Evolutionary conservation across 352 stramenopile genomes (phyloP).

Genomic region (Phytophthora megakarya): DNA sequence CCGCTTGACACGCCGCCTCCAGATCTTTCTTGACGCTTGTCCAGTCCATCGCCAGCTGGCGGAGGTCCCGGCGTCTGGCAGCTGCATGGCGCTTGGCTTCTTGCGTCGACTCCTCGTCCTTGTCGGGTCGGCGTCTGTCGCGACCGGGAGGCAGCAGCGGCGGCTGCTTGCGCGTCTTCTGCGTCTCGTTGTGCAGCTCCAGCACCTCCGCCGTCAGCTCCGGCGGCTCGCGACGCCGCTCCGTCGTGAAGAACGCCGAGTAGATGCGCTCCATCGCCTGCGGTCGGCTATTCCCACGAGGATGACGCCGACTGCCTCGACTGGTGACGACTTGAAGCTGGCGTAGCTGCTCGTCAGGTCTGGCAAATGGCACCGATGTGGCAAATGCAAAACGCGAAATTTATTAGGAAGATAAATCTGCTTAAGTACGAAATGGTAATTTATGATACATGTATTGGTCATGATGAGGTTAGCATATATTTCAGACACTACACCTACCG

Average conservation of each 20-base stretch:
- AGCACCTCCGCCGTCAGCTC: constrained; percentile 67
- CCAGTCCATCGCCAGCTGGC: constrained; percentile 38
- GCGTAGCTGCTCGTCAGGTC: not conserved
- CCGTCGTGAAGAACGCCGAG: constrained; percentile 81
- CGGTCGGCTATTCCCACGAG: not conserved
- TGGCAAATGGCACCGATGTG: not conserved
- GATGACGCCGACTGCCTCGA: constrained; percentile 6
- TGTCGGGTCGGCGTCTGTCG: constrained; percentile 18
- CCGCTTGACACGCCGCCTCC: constrained; percentile 51
- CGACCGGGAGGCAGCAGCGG: not conserved
- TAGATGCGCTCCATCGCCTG: constrained; percentile 83
- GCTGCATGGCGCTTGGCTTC: constrained; percentile 37
- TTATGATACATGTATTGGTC: no score
- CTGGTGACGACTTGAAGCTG: not conserved
- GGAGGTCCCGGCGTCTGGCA: constrained; percentile 43
- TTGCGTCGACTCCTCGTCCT: constrained; percentile 17
- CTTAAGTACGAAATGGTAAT: no score
- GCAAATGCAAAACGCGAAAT: no score
- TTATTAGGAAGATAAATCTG: no score
- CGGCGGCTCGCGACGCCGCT: constrained; percentile 41
- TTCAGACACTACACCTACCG: no score
- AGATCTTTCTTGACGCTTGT: constrained; percentile 49
- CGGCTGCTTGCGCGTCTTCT: constrained; percentile 29
- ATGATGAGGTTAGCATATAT: no score
- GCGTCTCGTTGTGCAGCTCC: constrained; percentile 66